These are phyloP conservation scores for Metschnikowia drakensbergensis DNA, from an alignment of 805 yeast species.

Conservation along the genomic window DNA sequence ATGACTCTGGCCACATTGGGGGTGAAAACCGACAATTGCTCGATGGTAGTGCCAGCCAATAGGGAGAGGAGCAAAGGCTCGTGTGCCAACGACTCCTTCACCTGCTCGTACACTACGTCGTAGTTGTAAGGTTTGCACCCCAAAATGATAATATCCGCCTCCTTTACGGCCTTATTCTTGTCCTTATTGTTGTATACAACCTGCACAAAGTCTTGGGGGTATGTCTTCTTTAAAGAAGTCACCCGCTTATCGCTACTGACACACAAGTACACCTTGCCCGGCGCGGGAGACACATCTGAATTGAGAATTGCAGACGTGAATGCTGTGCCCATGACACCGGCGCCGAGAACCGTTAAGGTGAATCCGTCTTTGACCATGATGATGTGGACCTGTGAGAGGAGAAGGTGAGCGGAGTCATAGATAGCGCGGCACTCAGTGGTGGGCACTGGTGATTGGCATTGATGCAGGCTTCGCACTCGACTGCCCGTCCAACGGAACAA, in stretches of 20 bases:
- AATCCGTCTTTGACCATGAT: constrained; percentile 12
- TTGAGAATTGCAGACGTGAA: constrained; percentile 74
- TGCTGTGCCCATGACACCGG: constrained; percentile 96
- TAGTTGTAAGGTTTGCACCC: constrained; percentile 89
- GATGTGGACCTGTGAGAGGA: not conserved
- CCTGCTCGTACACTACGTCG: constrained; percentile 52
- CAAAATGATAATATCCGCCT: constrained; percentile 68
- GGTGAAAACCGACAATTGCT: constrained; percentile 53
- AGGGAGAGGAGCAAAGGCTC: constrained; percentile 68
- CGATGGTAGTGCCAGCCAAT: constrained; percentile 90
- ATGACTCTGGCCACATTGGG: constrained; percentile 79
- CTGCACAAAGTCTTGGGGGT: constrained; percentile 41
- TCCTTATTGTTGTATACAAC: constrained; percentile 39
- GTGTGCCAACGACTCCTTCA: constrained; percentile 44
- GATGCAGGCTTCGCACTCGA: not conserved
- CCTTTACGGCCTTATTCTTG: constrained; percentile 56
- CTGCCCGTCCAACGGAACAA: not conserved
- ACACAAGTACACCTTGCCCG: constrained; percentile 73
- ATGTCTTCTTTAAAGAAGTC: constrained; percentile 47
- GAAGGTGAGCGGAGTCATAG: not conserved
- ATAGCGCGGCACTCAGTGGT: not conserved
- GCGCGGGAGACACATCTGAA: constrained; percentile 48
- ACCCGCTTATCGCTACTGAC: constrained; percentile 48
- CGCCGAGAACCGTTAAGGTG: constrained; percentile 78
- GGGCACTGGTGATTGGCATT: not conserved